Percentiles rank a stretch among this genome's conserved stretches.
These are phyloP conservation scores for Jaapia argillacea DNA, from an alignment of 768 basidiomycete genomes.

Conservation along the genomic window DNA sequence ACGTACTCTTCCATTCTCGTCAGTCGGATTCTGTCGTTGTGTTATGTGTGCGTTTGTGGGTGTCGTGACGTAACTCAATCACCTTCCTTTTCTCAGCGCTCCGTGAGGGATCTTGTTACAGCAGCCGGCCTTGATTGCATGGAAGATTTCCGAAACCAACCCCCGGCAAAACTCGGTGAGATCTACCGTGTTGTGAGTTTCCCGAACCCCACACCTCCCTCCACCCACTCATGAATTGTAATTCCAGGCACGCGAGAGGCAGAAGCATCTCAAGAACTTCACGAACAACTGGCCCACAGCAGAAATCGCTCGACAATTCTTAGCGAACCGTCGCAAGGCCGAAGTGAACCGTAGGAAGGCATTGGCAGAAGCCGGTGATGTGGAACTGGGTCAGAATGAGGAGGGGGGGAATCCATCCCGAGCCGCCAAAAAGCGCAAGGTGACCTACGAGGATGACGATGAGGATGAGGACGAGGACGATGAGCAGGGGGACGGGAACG, in stretches of 20 bases:
- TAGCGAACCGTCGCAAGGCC: conserved; percentile 8
- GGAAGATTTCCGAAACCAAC: conserved; percentile 3
- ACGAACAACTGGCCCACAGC: conserved; percentile 11
- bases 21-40: neutral
- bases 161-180: neutral
- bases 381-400: too few species aligned
- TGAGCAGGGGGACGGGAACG: too few species aligned
- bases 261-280: conserved; percentile 7
- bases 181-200: neutral
- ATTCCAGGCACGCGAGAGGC: conserved; percentile 3
- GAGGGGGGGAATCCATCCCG: too few species aligned
- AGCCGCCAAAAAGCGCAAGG: too few species aligned
- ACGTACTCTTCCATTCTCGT: neutral
- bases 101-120: neutral
- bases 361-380: too few species aligned
- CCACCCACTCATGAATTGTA: neutral
- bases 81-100: too few species aligned
- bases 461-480: too few species aligned
- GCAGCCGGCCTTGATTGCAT: conserved; percentile 3
- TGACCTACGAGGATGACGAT: too few species aligned
- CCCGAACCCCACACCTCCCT: neutral
- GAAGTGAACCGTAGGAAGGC: too few species aligned
- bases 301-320: conserved; percentile 9
- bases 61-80: too few species aligned
- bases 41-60: neutral